Percentiles rank a stretch among this genome's conserved stretches.
These are phyloP conservation scores for Hippophae rhamnoides DNA, from an alignment of 306 rosid species.

Conservation along the genomic window DNA sequence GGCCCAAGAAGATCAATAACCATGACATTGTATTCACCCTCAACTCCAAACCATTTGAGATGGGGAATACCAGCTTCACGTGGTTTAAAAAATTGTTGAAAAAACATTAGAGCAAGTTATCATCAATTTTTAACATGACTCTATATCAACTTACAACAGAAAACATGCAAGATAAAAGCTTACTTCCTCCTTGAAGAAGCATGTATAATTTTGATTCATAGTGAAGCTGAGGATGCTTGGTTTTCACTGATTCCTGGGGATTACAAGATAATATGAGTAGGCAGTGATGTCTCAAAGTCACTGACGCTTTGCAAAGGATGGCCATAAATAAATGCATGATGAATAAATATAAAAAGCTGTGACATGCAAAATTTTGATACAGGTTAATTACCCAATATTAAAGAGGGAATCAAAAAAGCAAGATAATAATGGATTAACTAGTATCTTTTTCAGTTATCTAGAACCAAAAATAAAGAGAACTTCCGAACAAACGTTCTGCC, in stretches of 20 bases:
- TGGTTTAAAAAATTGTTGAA: background rate
- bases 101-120: background rate
- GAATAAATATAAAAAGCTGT: background rate
- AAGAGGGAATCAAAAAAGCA: too few relatives aligned
- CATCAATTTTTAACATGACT: background rate
- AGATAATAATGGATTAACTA: too few relatives aligned
- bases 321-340: background rate
- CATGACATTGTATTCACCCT: slow-evolving; percentile 94
- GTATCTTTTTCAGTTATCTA: too few relatives aligned
- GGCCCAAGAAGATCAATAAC: slow-evolving; percentile 97
- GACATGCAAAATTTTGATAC: background rate
- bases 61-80: slow-evolving; percentile 88
- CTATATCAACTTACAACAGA: slow-evolving; percentile 2
- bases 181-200: slow-evolving; percentile 99
- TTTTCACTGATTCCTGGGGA: slow-evolving; percentile 78
- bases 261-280: slow-evolving; percentile 15
- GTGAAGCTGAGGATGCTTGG: slow-evolving; percentile 97
- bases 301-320: too few relatives aligned
- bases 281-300: background rate
- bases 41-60: slow-evolving; percentile 95
- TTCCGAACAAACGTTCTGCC: too few relatives aligned
- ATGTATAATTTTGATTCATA: slow-evolving; percentile 89
- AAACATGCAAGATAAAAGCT: slow-evolving; percentile 21
- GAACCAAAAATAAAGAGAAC: too few relatives aligned
- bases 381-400: too few relatives aligned